Base-by-base conservation (phyloP, 2,329 filamentous ascomycete genomes). In the Beauveria bassiana region DNA sequence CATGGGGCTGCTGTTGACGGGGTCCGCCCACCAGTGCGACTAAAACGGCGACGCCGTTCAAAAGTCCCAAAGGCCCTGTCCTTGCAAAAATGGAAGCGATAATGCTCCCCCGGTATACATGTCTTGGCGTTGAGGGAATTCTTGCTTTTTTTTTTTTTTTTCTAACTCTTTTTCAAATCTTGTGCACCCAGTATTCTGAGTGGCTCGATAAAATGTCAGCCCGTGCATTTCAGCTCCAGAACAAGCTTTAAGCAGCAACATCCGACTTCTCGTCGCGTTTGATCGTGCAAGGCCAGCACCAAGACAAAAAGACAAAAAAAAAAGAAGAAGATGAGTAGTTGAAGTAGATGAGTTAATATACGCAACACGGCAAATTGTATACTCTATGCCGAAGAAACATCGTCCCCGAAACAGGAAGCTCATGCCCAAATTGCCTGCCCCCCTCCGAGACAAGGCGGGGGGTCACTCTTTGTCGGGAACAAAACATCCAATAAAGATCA, bases 71-170 rank as follows among this genome's bases (percentile, higher is more conserved):
- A 12, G 7, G 16, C 31, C 12, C 22, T n/a, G 16, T 3, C 31
- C n/a, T 16, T 38, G 22, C 22, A 38, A 12, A n/a, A n/a, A 22
- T 22, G 8, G 45, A 31, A 20, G 54, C 24, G 28, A 28, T 57
- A 40, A n/a, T 38, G 18, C 34, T 53, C 24, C 9, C 31, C 31
- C 9, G n/a, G 12, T 28, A 18, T 45, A 28, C 20, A 43, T 6
- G 56, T 2, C 46, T 51, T 59, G 46, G 31, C 46, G 5, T 14
- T 59, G 56, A 59, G 56, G 46, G 56, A 51, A 31, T 59, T 54
- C 8, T 24, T 24, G 2, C 8, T 28, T 10, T 31, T 31, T 20
- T 49, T 49, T 18, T 24, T 16, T 18, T 47, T 26, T 26, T 47
- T 16, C 5, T 16, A 3, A 1, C 3, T 31, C 9, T 38, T 20